Conservation (phyloP, 495 filamentous ascomycete species). For the Aspergillus cavernicola region DNA sequence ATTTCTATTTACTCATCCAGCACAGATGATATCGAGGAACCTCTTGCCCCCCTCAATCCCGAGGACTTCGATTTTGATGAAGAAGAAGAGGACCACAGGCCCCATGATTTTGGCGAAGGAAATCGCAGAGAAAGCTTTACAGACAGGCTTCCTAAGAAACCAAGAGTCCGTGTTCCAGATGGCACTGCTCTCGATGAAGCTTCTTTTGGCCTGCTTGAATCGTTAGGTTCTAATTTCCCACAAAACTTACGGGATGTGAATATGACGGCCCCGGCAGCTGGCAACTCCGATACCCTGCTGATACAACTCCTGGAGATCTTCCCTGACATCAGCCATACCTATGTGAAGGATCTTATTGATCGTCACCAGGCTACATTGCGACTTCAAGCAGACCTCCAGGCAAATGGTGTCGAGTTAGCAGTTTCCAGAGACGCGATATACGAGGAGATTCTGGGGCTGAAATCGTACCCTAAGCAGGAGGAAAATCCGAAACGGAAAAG, state of each 20-base stretch:
- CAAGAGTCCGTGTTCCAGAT: slow-evolving; percentile 1
- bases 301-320: slow-evolving; percentile 44
- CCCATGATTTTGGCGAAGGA: neutral
- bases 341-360: slow-evolving; percentile 38
- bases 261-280: neutral
- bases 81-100: neutral
- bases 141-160: slow-evolving; percentile 1
- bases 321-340: slow-evolving; percentile 45
- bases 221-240: neutral
- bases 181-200: neutral
- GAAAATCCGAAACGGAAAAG: slow-evolving; percentile 40
- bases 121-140: neutral
- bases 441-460: slow-evolving; percentile 39
- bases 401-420: slow-evolving; percentile 14
- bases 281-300: slow-evolving; percentile 22
- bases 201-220: neutral
- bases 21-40: neutral
- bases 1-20: neutral
- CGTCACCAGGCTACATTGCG: neutral
- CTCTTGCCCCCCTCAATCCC: no score
- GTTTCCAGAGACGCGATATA: slow-evolving; percentile 26
- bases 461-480: slow-evolving; percentile 48
- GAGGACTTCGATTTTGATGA: neutral
- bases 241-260: neutral
- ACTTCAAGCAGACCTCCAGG: neutral